A percentile compares a stretch with the other conserved stretches of the same genome.
phyloP scores from a whole-genome alignment of 2,329 filamentous ascomycete genomes.

The Pseudogymnoascus sp. region DNA sequence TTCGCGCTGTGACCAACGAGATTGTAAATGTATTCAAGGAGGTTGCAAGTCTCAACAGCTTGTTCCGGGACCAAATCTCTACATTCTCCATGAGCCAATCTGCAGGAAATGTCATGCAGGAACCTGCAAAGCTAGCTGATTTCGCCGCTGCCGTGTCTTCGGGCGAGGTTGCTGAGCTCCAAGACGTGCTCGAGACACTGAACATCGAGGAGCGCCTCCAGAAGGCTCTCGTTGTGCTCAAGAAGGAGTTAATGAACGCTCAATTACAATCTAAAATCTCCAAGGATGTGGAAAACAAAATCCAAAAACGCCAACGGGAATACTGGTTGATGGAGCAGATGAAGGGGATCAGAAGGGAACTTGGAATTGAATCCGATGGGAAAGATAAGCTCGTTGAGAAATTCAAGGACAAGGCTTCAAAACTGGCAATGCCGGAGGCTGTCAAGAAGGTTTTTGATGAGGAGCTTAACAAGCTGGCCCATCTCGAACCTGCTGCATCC shows the following conservation, averaged over 20 bases:
- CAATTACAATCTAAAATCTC: slow-evolving; percentile 95
- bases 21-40: slow-evolving; percentile 99
- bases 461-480: slow-evolving; percentile 92
- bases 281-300: slow-evolving; percentile 95
- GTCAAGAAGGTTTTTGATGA: slow-evolving; percentile 98
- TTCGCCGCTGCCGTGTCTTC: slow-evolving; percentile 96
- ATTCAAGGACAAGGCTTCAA: slow-evolving; percentile 90
- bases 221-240: slow-evolving; percentile 84
- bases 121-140: slow-evolving; percentile 90
- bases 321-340: slow-evolving; percentile 99
- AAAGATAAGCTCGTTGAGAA: slow-evolving; percentile 97
- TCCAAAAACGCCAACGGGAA: slow-evolving; percentile 92
- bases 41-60: slow-evolving; percentile 82
- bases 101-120: slow-evolving; percentile 87
- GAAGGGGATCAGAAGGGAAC: slow-evolving; percentile 93
- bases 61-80: slow-evolving; percentile 95
- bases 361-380: slow-evolving; percentile 93
- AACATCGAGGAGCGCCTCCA: slow-evolving; percentile 88
- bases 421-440: slow-evolving; percentile 91
- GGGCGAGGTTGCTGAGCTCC: slow-evolving; percentile 82
- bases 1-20: slow-evolving; percentile 89
- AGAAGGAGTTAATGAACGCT: slow-evolving; percentile 98
- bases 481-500: slow-evolving; percentile 88
- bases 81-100: slow-evolving; percentile 95
- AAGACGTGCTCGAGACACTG: slow-evolving; percentile 80